These are phyloP conservation scores for Termitomyces heimii DNA, from an alignment of 768 basidiomycete species.

Conservation along the genomic window DNA sequence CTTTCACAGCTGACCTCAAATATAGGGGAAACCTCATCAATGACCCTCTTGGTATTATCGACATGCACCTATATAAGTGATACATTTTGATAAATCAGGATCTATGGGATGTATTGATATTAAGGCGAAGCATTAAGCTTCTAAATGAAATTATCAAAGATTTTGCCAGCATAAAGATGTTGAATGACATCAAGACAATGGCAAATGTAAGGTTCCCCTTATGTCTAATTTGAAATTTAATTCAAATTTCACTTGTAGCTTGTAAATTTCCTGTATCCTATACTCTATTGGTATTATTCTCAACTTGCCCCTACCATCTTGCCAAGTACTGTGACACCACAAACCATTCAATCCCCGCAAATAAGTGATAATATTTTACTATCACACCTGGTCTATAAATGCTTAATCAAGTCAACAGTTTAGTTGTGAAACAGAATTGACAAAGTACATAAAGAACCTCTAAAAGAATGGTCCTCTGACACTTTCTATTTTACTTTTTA, in stretches of 20 bases:
- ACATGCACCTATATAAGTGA: conserved; percentile 44
- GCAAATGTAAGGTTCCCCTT: conserved; percentile 37
- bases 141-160: conserved; percentile 68
- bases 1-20: conserved; percentile 1
- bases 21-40: conserved; percentile 56
- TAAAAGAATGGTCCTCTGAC: too few species aligned
- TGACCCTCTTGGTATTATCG: conserved; percentile 49
- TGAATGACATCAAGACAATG: conserved; percentile 61
- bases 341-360: conserved; percentile 37
- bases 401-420: conserved; percentile 57
- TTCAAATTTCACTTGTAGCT: conserved; percentile 27
- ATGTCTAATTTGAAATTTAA: not conserved
- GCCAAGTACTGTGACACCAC: conserved; percentile 28
- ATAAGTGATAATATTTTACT: conserved; percentile 38
- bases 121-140: conserved; percentile 59
- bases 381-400: conserved; percentile 72
- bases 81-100: conserved; percentile 37
- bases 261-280: conserved; percentile 42
- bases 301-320: conserved; percentile 39
- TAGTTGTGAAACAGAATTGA: conserved; percentile 65
- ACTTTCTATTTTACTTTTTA: too few species aligned
- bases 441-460: conserved; percentile 34
- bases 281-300: conserved; percentile 60
- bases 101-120: conserved; percentile 35
- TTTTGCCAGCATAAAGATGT: conserved; percentile 64